Evolutionary conservation across 495 filamentous ascomycete species (phyloP).

Genomic region (Podospora comata): DNA sequence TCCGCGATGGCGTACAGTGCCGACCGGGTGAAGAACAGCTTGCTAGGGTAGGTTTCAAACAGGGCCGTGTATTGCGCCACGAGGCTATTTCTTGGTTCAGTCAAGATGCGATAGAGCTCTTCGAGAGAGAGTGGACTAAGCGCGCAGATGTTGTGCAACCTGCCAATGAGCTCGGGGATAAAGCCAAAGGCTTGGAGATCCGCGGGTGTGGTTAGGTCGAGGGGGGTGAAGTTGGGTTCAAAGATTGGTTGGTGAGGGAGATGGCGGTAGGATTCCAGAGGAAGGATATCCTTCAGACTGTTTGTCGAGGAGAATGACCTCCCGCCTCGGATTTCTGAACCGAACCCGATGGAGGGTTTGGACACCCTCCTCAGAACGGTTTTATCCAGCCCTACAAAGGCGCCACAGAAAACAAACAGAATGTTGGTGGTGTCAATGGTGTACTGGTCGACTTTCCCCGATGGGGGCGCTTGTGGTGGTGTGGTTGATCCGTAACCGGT

Average conservation of each 20-base stretch:
- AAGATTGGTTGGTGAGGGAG: constrained; percentile 44
- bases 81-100: constrained; percentile 84
- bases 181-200: constrained; percentile 91
- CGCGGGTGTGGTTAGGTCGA: constrained; percentile 74
- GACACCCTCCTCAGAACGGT: constrained; percentile 79
- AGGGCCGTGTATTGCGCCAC: constrained; percentile 81
- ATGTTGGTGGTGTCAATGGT: constrained; percentile 94
- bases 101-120: constrained; percentile 81
- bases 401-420: constrained; percentile 92
- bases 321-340: constrained; percentile 64
- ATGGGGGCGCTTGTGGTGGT: constrained; percentile 31
- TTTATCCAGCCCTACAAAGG: constrained; percentile 91
- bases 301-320: constrained; percentile 21
- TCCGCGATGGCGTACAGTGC: constrained; percentile 77
- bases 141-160: constrained; percentile 83
- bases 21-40: constrained; percentile 75
- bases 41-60: constrained; percentile 78
- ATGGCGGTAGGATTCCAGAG: constrained; percentile 41
- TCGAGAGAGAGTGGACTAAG: constrained; percentile 75
- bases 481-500: constrained; percentile 31
- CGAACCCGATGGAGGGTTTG: constrained; percentile 88
- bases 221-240: constrained; percentile 58
- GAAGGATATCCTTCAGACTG: constrained; percentile 40
- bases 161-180: constrained; percentile 89
- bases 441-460: constrained; percentile 75